Conservation (phyloP, 768 basidiomycete genomes). For the Leccinum boreale region DNA sequence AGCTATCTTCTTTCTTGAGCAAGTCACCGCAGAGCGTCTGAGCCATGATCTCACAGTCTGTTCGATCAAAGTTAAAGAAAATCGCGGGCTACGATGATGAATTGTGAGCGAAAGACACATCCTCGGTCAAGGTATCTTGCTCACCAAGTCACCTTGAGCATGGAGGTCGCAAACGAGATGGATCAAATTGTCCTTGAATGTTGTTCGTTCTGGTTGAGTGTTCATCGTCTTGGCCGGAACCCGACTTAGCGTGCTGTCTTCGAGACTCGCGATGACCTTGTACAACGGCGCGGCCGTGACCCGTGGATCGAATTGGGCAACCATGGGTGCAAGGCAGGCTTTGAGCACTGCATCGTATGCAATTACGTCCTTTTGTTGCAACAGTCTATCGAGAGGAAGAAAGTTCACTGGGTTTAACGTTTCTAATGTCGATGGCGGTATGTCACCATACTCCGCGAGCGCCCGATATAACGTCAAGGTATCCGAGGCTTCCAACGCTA, state of each 20-base stretch:
- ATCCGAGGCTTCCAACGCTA: constrained; percentile 61
- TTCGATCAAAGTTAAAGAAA: constrained; percentile 64
- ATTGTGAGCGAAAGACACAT: not conserved
- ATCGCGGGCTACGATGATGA: constrained; percentile 51
- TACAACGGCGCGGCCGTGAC: constrained; percentile 33
- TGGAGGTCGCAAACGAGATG: constrained; percentile 58
- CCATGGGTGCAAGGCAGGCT: constrained; percentile 35
- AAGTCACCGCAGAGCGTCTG: constrained; percentile 35
- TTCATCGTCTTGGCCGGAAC: constrained; percentile 28
- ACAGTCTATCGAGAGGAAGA: constrained; percentile 39
- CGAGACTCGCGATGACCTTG: constrained; percentile 38
- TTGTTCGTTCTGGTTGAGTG: constrained; percentile 25
- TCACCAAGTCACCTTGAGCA: constrained; percentile 49
- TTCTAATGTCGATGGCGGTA: constrained; percentile 20
- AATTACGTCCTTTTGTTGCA: constrained; percentile 61
- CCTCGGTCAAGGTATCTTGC: constrained; percentile 19
- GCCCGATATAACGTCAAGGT: constrained; percentile 50
- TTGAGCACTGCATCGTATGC: constrained; percentile 57
- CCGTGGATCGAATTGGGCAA: constrained; percentile 36
- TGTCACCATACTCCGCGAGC: constrained; percentile 29
- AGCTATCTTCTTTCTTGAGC: constrained; percentile 43
- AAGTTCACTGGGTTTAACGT: constrained; percentile 42
- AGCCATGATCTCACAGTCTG: constrained; percentile 55
- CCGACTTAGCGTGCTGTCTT: constrained; percentile 34
- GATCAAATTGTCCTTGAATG: constrained; percentile 45